A percentile compares a stretch with the other conserved stretches of the same genome.
Evolutionary conservation across 225 moss, liverwort and hornwort genomes (phyloP).

Genomic region (Pseudisothecium myosuroides): DNA sequence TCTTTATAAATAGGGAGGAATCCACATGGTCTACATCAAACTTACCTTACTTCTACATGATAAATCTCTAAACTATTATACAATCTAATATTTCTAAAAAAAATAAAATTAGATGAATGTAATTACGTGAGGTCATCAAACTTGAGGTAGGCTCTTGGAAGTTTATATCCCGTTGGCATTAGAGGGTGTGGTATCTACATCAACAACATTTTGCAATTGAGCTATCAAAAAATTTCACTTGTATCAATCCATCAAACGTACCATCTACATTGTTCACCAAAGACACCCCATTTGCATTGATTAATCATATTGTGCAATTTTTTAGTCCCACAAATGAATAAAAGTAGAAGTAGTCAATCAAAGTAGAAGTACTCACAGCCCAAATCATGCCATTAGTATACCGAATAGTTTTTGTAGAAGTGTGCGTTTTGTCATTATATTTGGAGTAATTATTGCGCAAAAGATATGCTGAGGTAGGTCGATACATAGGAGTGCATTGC

Average conservation of each 20-base stretch:
- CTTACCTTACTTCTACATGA: too few species aligned
- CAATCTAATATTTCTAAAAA: neutral
- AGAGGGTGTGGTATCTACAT: conserved; percentile 21
- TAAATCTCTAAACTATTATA: neutral
- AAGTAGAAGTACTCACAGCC: conserved; percentile 9
- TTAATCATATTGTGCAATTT: neutral
- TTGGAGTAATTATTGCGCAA: neutral
- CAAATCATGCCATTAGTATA: conserved; percentile 13
- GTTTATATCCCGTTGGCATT: conserved; percentile 7
- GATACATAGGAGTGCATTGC: neutral
- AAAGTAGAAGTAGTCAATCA: neutral
- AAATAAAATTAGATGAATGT: too few species aligned
- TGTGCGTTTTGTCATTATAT: conserved; percentile 6
- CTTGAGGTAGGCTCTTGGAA: neutral
- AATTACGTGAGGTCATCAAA: conserved; percentile 29
- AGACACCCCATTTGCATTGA: neutral
- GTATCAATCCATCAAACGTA: neutral
- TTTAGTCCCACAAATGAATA: neutral
- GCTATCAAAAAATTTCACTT: neutral
- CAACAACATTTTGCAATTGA: neutral
- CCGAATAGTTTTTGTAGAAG: conserved; percentile 5
- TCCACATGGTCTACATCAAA: too few species aligned
- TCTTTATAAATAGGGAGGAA: neutral
- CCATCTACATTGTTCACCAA: neutral
- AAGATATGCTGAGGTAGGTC: neutral